A percentile compares a stretch with the other conserved stretches of the same genome.
Conservation (phyloP, 257 asterid genomes). For the Jaltomata sinuosa region DNA sequence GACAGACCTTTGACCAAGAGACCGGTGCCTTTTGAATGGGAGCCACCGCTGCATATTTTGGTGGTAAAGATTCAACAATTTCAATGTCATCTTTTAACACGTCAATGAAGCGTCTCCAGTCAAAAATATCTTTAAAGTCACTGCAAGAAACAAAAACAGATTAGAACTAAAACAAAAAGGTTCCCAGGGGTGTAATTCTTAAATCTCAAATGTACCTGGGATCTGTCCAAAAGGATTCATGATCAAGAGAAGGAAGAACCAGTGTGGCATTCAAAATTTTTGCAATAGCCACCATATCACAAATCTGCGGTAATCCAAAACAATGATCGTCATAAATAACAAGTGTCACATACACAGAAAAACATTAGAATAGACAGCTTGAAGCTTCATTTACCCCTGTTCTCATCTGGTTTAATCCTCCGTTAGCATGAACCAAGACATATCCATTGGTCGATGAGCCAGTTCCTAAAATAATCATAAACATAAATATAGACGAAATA, state of each 20-base stretch:
- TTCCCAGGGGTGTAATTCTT: background rate
- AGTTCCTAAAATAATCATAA: slow-evolving; percentile 21
- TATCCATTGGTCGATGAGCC: slow-evolving; percentile 34
- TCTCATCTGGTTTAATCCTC: slow-evolving; percentile 77
- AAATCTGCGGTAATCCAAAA: slow-evolving; percentile 30
- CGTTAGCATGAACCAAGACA: slow-evolving; percentile 55
- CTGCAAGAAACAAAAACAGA: slow-evolving; percentile 13
- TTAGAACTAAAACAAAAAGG: background rate
- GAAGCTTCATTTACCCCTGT: slow-evolving; percentile 37
- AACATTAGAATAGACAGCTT: background rate
- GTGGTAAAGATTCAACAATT: slow-evolving; percentile 50
- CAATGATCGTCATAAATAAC: background rate
- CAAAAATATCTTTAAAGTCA: slow-evolving; percentile 63
- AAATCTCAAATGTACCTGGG: slow-evolving; percentile 38
- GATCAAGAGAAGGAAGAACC: slow-evolving; percentile 69
- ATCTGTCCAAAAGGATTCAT: slow-evolving; percentile 58
- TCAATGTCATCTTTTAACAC: slow-evolving; percentile 46
- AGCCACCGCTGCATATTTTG: slow-evolving; percentile 21
- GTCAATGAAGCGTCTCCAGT: slow-evolving; percentile 59
- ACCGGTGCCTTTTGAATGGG: slow-evolving; percentile 54
- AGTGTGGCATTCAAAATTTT: slow-evolving; percentile 54
- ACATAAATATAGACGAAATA: background rate
- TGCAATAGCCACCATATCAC: slow-evolving; percentile 64
- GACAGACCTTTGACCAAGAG: slow-evolving; percentile 64
- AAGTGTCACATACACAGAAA: background rate